These are phyloP conservation scores for Coemansia aciculifera DNA, from an alignment of 192 early-diverging fungal species.

Conservation along the genomic window DNA sequence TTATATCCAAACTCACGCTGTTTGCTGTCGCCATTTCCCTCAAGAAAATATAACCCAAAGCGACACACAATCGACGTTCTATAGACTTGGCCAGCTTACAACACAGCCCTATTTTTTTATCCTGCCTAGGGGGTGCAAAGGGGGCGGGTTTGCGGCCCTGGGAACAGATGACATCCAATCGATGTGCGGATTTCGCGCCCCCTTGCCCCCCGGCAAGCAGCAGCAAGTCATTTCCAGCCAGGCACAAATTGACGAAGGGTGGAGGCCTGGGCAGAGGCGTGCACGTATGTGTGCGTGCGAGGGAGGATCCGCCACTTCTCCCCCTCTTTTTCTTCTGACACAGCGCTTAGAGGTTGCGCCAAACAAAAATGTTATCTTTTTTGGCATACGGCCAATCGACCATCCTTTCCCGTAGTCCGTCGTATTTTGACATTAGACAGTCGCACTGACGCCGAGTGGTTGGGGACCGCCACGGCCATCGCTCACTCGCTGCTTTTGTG, in stretches of 20 bases:
- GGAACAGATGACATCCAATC: slow-evolving; percentile 28
- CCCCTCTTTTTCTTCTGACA: neutral
- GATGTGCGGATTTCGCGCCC: slow-evolving; percentile 31
- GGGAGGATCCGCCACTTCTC: neutral
- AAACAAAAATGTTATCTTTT: neutral
- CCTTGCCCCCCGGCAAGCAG: neutral
- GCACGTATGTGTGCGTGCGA: slow-evolving; percentile 1
- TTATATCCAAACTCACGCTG: slow-evolving; percentile 9
- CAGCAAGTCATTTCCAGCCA: neutral
- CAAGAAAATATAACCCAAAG: neutral
- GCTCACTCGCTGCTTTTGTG: neutral
- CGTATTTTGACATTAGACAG: neutral
- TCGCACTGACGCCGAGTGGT: neutral
- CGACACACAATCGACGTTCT: slow-evolving; percentile 7
- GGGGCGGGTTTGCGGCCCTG: slow-evolving; percentile 1
- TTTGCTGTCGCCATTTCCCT: slow-evolving; percentile 5
- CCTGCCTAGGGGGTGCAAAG: neutral
- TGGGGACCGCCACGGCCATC: slow-evolving; percentile 2
- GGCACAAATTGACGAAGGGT: slow-evolving; percentile 9
- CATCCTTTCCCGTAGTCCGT: slow-evolving; percentile 6
- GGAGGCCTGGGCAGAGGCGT: slow-evolving; percentile 7
- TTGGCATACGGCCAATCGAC: neutral
- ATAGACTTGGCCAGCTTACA: neutral
- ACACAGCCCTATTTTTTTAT: neutral
- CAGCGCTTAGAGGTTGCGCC: neutral